Conservation (phyloP, 495 filamentous ascomycete genomes). For the Tuber microsphaerosporum region DNA sequence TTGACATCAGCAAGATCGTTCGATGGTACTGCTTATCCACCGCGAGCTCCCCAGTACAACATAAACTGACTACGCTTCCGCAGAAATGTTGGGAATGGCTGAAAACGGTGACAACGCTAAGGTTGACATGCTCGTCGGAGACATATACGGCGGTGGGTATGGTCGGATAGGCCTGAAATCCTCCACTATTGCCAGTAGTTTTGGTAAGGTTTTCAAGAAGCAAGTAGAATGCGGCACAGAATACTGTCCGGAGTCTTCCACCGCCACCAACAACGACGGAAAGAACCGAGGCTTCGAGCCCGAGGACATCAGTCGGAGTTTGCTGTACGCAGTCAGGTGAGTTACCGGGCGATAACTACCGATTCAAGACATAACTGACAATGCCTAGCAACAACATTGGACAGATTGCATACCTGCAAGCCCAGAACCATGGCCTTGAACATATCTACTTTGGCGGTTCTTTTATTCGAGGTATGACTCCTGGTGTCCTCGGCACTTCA, state of each 20-base stretch:
- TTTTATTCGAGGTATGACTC: constrained; percentile 61
- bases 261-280: background rate
- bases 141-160: constrained; percentile 96
- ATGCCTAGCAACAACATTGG: constrained; percentile 84
- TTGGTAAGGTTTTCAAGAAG: constrained; percentile 81
- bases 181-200: constrained; percentile 87
- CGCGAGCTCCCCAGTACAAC: background rate
- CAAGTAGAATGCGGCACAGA: background rate
- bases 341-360: constrained; percentile 11
- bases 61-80: background rate
- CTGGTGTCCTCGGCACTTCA: background rate
- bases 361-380: constrained; percentile 29
- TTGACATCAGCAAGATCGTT: constrained; percentile 85
- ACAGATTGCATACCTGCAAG: constrained; percentile 92
- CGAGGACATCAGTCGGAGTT: constrained; percentile 62
- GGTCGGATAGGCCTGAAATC: constrained; percentile 89
- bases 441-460: constrained; percentile 96
- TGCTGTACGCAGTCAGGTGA: constrained; percentile 75
- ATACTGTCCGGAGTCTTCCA: constrained; percentile 8
- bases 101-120: constrained; percentile 82
- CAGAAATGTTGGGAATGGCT: constrained; percentile 64
- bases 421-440: constrained; percentile 79
- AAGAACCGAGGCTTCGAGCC: constrained; percentile 49
- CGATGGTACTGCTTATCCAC: constrained; percentile 63
- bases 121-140: constrained; percentile 95